phyloP scores from a whole-genome alignment of 805 yeast genomes.

The Candida saitoana region DNA sequence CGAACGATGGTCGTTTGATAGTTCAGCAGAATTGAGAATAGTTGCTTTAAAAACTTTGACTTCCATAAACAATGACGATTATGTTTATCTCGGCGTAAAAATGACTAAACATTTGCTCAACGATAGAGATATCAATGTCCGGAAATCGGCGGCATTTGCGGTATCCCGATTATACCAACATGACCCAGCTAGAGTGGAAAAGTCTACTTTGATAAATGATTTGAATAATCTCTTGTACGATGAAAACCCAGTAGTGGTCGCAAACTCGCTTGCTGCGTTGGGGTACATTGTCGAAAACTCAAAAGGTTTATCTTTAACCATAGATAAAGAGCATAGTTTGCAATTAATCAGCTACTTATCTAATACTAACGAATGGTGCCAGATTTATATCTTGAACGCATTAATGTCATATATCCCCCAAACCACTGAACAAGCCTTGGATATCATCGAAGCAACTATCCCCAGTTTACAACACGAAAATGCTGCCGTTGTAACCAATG shows the following conservation, averaged over 20 bases:
- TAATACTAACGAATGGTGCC: constrained; percentile 65
- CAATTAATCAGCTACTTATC: constrained; percentile 31
- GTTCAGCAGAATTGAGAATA: constrained; percentile 48
- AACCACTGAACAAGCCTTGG: constrained; percentile 58
- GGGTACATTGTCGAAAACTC: constrained; percentile 58
- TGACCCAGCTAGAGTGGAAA: constrained; percentile 44
- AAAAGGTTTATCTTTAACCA: constrained; percentile 45
- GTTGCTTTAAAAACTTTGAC: constrained; percentile 64
- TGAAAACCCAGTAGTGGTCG: constrained; percentile 54
- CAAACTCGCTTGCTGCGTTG: constrained; percentile 69
- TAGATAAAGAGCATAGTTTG: constrained; percentile 45
- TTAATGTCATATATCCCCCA: constrained; percentile 70
- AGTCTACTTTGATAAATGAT: constrained; percentile 40
- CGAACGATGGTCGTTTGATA: constrained; percentile 47
- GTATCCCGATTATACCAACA: constrained; percentile 64
- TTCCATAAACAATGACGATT: constrained; percentile 53
- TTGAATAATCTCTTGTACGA: constrained; percentile 57
- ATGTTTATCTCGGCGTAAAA: constrained; percentile 41
- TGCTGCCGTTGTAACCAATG: constrained; percentile 73
- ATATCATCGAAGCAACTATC: constrained; percentile 57
- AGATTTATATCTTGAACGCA: constrained; percentile 60
- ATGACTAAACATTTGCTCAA: constrained; percentile 31
- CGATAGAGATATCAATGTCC: constrained; percentile 55
- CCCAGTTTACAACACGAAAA: constrained; percentile 79
- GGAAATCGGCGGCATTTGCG: constrained; percentile 66